Evolutionary conservation across 306 rosid species (phyloP), one percentile per base, ranked within the genome.

Genomic region (Dryas drummondii): DNA sequence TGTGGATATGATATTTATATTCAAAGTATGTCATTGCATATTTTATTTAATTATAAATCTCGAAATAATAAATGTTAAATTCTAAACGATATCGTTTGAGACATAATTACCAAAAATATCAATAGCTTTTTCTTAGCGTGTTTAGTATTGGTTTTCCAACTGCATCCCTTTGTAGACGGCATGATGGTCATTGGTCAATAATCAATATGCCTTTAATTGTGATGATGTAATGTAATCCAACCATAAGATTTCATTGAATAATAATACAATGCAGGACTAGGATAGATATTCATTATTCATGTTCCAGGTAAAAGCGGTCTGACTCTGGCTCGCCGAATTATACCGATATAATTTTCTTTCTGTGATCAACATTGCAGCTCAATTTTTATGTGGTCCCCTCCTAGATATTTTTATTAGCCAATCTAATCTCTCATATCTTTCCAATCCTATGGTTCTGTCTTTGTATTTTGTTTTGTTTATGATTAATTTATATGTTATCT

Each of bases 361-460:
- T 6, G 2, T 6, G 72, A 68, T 49, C 4, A 27, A 49, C 45
- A 26, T 49, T 3, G 46, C 46, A 11, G 12, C 72, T 7, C 58
- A 40, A 26, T 13, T 32, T 32, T 32, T 48, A 7, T 27, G 46
- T 15, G 62, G 50, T n/a, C 61, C 49, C 32, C 9, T 9, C 37
- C n/a, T 6, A 52, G 61, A 37, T 70, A 70, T 70, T 68, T 32
- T 68, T 70, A 61, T 37, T 52, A 8, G 61, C 49, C 58, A 14
- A 67, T 66, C 55, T 8, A 46, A 6, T 26, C 17, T 7, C n/a
- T 9, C 19, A 17, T 56, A 56, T 56, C 37, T 56, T 17, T 19
- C 55, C 6, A 44, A 8, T 17, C 44, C n/a, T 5, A 2, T 6
- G 37, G 16, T 5, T 11, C 32, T 55, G n/a, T n/a, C 60, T 3